Evolutionary conservation across 805 yeast genomes (phyloP).

Genomic region (Cyberlindnera subsufficiens): DNA sequence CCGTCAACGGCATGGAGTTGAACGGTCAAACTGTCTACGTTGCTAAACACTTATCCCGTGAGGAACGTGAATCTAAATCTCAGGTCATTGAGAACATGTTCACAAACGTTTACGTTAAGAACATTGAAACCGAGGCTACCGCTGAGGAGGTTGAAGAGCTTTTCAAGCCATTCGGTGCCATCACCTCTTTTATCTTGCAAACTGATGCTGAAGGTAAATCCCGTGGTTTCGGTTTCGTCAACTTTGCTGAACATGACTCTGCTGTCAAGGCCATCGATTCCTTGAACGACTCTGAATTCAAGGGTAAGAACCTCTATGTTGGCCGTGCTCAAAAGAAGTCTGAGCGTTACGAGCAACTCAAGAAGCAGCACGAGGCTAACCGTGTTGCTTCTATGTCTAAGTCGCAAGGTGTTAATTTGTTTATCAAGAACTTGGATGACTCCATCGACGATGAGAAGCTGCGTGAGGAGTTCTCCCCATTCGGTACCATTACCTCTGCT

Average conservation of each 20-base stretch:
- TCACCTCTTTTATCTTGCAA: constrained; percentile 78
- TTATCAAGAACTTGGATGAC: constrained; percentile 95
- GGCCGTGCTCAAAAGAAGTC: constrained; percentile 99
- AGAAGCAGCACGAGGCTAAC: constrained; percentile 87
- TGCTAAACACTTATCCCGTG: constrained; percentile 87
- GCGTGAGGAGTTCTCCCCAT: constrained; percentile 86
- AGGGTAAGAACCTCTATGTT: constrained; percentile 83
- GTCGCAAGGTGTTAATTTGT: constrained; percentile 96
- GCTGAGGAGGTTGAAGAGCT: constrained; percentile 67
- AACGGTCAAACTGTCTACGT: constrained; percentile 95
- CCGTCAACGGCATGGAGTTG: constrained; percentile 96
- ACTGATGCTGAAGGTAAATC: constrained; percentile 82
- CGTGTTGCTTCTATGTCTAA: constrained; percentile 88
- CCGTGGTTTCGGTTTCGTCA: constrained; percentile 94
- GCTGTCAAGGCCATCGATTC: constrained; percentile 91
- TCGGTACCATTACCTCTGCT: constrained; percentile 92
- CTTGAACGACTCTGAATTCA: constrained; percentile 80
- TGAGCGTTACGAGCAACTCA: constrained; percentile 94
- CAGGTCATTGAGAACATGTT: constrained; percentile 87
- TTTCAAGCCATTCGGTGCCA: constrained; percentile 68
- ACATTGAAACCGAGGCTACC: constrained; percentile 66
- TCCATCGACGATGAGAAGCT: constrained; percentile 85
- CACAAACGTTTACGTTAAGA: constrained; percentile 95
- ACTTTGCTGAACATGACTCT: constrained; percentile 79
- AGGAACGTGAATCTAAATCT: constrained; percentile 90